These are phyloP conservation scores for Sporobolomyces phaffii DNA, from an alignment of 768 basidiomycete genomes.

Conservation along the genomic window DNA sequence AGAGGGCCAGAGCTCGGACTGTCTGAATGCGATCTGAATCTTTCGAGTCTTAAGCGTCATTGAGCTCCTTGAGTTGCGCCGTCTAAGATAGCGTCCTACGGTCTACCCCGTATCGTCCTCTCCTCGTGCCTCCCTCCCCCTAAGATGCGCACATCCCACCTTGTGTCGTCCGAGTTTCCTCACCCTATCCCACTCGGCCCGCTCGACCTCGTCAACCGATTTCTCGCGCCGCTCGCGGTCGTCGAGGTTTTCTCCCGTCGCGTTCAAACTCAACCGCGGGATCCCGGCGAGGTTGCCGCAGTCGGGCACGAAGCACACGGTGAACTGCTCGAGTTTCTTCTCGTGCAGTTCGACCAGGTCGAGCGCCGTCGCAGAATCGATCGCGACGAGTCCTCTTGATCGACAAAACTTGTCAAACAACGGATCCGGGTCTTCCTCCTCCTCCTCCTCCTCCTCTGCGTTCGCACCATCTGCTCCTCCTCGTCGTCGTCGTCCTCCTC, in stretches of 20 bases:
- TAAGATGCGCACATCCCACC: conserved; percentile 19
- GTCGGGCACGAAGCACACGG: conserved; percentile 19
- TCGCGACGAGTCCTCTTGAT: conserved; percentile 44
- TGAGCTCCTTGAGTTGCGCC: too few relatives aligned
- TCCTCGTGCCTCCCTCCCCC: neutral
- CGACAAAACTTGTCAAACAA: conserved; percentile 52
- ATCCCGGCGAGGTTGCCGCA: conserved; percentile 22
- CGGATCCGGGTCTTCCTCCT: conserved; percentile 58
- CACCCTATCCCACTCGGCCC: neutral
- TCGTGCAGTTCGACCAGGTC: conserved; percentile 64
- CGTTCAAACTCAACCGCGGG: conserved; percentile 7
- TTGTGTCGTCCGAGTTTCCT: neutral
- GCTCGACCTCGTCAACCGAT: conserved; percentile 15
- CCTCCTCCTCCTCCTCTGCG: neutral
- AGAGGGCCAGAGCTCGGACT: too few relatives aligned
- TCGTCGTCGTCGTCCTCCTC: neutral
- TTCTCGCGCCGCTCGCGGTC: conserved; percentile 22
- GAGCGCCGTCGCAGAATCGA: conserved; percentile 63
- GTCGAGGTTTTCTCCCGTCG: neutral
- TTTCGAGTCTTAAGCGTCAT: too few relatives aligned
- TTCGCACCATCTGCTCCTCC: neutral
- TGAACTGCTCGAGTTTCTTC: neutral
- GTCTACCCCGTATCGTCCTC: too few relatives aligned
- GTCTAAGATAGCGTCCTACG: too few relatives aligned
- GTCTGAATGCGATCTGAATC: too few relatives aligned